Conservation (phyloP, 2,329 filamentous ascomycete genomes). For the Hypoxylon sp. region DNA sequence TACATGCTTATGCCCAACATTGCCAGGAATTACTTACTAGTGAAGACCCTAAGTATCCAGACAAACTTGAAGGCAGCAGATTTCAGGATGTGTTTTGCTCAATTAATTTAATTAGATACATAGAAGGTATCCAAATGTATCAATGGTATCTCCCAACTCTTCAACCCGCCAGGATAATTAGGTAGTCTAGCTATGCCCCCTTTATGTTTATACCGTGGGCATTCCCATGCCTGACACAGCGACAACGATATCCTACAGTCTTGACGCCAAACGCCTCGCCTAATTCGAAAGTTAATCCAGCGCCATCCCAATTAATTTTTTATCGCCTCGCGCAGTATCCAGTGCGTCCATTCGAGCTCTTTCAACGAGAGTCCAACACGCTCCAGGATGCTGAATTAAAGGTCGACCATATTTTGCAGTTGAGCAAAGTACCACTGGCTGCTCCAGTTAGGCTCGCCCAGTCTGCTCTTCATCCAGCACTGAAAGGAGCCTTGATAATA, state of each 20-base stretch:
- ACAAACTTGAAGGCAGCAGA: background rate
- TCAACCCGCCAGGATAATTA: background rate
- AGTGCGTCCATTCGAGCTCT: background rate
- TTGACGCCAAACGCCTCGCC: conserved; percentile 34
- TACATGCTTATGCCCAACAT: background rate
- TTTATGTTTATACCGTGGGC: conserved; percentile 1
- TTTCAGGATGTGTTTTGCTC: background rate
- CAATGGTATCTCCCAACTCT: conserved; percentile 8
- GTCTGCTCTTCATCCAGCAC: conserved; percentile 46
- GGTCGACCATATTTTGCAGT: conserved; percentile 35
- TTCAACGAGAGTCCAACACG: background rate
- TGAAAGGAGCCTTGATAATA: conserved; percentile 27
- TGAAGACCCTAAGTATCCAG: too few relatives aligned
- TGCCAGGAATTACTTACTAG: too few relatives aligned
- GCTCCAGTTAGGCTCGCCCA: conserved; percentile 43
- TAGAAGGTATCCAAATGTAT: background rate
- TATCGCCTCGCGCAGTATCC: background rate
- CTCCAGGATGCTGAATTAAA: background rate
- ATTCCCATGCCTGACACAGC: background rate
- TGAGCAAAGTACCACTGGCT: conserved; percentile 44
- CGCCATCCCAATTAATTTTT: background rate
- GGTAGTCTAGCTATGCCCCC: background rate
- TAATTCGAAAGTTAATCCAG: conserved; percentile 11
- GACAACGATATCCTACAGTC: conserved; percentile 12
- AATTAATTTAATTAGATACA: background rate